Evolutionary conservation across 768 basidiomycete genomes (phyloP).

Genomic region (Pleurotus giganteus): DNA sequence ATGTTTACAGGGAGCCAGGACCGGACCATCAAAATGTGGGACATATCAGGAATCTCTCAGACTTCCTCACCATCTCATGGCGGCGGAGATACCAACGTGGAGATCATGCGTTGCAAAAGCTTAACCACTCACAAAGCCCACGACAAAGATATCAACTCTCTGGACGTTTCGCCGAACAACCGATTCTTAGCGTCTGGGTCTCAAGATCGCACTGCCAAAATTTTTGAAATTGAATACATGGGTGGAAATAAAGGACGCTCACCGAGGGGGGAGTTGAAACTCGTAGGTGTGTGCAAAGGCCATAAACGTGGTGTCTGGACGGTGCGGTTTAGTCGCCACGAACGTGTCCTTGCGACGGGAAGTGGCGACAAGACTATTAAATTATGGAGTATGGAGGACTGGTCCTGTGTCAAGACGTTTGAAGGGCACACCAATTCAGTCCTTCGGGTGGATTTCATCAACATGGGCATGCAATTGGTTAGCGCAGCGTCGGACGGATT

Average conservation of each 20-base stretch:
- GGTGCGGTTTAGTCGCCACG: slow-evolving; percentile 82
- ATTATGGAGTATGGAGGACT: slow-evolving; percentile 93
- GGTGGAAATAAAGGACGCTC: slow-evolving; percentile 35
- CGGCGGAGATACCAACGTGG: slow-evolving; percentile 19
- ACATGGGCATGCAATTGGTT: slow-evolving; percentile 79
- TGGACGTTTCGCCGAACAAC: slow-evolving; percentile 92
- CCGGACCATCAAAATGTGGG: slow-evolving; percentile 98
- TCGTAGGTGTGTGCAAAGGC: slow-evolving; percentile 88
- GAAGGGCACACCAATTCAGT: slow-evolving; percentile 99
- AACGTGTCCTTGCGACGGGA: slow-evolving; percentile 86
- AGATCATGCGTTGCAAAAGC: slow-evolving; percentile 60
- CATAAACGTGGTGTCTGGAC: slow-evolving; percentile 97
- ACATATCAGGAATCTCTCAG: slow-evolving; percentile 58
- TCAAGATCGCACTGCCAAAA: slow-evolving; percentile 92
- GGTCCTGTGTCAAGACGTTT: slow-evolving; percentile 91
- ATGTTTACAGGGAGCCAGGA: slow-evolving; percentile 97
- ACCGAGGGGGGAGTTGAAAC: slow-evolving; percentile 66
- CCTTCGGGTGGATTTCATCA: slow-evolving; percentile 87
- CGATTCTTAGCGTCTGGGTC: slow-evolving; percentile 88
- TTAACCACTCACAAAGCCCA: slow-evolving; percentile 88
- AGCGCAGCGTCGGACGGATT: slow-evolving; percentile 93
- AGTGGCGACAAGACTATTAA: slow-evolving; percentile 95
- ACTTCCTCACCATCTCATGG: slow-evolving; percentile 14
- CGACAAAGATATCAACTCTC: slow-evolving; percentile 97
- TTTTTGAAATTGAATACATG: slow-evolving; percentile 73